These are phyloP conservation scores for Astragalus membranaceus DNA, from an alignment of 306 rosid genomes.

Conservation along the genomic window DNA sequence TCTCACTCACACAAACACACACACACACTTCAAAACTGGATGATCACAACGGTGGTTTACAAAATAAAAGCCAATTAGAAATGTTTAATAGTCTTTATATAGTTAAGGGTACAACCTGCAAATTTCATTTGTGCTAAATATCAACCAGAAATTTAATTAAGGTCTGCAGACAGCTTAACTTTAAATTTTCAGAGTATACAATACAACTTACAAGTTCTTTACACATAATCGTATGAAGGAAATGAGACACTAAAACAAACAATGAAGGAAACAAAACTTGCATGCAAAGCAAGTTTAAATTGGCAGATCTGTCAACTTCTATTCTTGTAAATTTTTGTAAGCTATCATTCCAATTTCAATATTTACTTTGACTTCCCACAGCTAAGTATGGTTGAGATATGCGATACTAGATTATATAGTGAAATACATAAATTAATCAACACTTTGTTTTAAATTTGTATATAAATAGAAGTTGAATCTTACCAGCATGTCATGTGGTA, in stretches of 20 bases:
- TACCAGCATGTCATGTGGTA: slow-evolving; percentile 95
- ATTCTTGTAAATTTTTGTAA: background rate
- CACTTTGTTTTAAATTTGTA: background rate
- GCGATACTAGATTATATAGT: background rate
- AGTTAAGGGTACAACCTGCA: too few species aligned
- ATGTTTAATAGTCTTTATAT: too few species aligned
- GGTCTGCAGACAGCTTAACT: too few species aligned
- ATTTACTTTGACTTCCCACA: background rate
- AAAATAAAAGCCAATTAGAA: too few species aligned
- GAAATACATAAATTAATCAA: slow-evolving; percentile 1
- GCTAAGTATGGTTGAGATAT: background rate
- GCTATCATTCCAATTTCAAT: background rate
- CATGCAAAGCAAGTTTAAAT: background rate
- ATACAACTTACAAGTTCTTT: background rate
- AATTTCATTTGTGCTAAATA: too few species aligned
- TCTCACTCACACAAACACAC: too few species aligned
- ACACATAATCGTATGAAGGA: background rate
- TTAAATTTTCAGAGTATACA: too few species aligned
- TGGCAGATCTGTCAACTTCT: background rate
- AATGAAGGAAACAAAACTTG: background rate
- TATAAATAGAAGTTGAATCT: slow-evolving; percentile 20
- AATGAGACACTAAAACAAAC: too few species aligned
- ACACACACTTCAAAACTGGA: too few species aligned
- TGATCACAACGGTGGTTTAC: too few species aligned
- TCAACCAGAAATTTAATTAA: too few species aligned